Evolutionary conservation across 148 eudicot genomes (phyloP), one percentile per base, ranked within the genome.

Genomic region (Cornus controversa): DNA sequence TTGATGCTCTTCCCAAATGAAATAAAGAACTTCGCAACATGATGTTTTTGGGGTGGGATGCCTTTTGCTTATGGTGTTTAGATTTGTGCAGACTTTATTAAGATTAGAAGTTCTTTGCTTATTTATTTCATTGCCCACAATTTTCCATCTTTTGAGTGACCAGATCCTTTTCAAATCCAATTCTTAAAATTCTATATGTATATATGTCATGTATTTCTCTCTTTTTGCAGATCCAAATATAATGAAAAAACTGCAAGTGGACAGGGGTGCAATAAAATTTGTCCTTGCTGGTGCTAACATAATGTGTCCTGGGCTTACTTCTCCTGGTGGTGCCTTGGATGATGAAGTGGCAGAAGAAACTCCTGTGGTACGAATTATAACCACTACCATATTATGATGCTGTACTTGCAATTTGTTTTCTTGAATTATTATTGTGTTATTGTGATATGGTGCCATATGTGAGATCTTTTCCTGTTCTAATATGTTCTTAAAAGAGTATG

Each of bases 231-330:
- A 96, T 84, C 99, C 99, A 11, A 82, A 86, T 80, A 90, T 96
- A 75, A 96, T 93, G 99, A 96, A 91, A 76, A 93, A 91, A 67
- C 81, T 96, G 60, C 99, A 96, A 85, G 99, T 96, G 25, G 99
- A 96, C 64, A 88, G 99, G 83, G 99, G 99, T 70, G 99, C 99
- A 37, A 96, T 96, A 67, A 93, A 78, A 77, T 93, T 89, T 87
- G 98, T 96, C 40, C 92, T 96, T 62, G 79, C 98, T 79, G 99
- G 99, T 80, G 99, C 99, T 65, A 96, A 96, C 82, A 93, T 96
- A 54, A 96, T 96, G 99, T 91, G 98, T 78, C 99, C 99, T 57
- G 99, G 99, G 76, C 93, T 96, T 77, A 96, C 99, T n/a, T 96
- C 99, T 77, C 93, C 98, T 82, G 99, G 99, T 34, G 99, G 99